Conservation (phyloP, 164 flowering plant species). For the Sextonia rubra region DNA sequence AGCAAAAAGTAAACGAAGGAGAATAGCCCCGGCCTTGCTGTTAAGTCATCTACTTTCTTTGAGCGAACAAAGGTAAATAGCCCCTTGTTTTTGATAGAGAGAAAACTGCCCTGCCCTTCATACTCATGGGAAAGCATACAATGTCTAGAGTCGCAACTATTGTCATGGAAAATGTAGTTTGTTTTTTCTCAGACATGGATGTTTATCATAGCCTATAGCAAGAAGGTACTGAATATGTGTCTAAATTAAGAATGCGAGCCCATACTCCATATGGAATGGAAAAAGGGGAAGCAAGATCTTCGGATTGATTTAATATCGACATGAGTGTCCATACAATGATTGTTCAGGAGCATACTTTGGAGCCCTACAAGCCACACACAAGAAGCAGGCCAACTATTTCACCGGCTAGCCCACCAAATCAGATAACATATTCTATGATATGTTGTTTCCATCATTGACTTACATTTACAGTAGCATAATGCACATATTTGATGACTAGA, state of each 20-base stretch:
- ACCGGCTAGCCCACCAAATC: not conserved
- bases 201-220: not conserved
- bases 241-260: not conserved
- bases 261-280: not conserved
- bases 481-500: no score
- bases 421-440: slow-evolving; percentile 1
- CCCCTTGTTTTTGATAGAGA: slow-evolving; percentile 1
- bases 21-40: no score
- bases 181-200: not conserved
- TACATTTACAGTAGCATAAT: no score
- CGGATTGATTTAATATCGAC: not conserved
- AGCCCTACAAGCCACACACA: not conserved
- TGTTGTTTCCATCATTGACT: not conserved
- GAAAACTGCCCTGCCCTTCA: not conserved
- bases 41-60: no score
- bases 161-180: slow-evolving; percentile 6
- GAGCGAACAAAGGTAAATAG: not conserved
- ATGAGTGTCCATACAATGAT: not conserved
- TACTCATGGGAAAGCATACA: slow-evolving; percentile 1
- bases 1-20: slow-evolving; percentile 1
- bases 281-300: not conserved
- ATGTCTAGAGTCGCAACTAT: slow-evolving; percentile 4
- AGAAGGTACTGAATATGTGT: not conserved
- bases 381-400: not conserved
- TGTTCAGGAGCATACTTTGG: not conserved